Evolutionary conservation across 148 eudicot species (phyloP), one percentile per base, ranked within the genome.

Genomic region (Silene conica): DNA sequence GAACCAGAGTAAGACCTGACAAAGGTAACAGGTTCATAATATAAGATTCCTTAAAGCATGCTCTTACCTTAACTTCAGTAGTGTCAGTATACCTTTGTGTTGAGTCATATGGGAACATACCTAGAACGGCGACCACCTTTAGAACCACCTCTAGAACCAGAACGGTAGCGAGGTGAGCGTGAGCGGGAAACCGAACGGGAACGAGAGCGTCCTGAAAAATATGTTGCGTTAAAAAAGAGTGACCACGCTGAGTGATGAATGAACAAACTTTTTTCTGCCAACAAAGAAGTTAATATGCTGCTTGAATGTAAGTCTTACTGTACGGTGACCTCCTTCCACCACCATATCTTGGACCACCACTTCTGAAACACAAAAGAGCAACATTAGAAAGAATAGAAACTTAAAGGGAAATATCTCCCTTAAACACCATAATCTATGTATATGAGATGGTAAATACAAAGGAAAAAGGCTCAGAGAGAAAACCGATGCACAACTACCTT

Each of bases 131-230:
- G 86, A 46, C 84, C 87, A 31, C 87, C 84, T 78, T 80, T 82
- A 55, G 94, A 86, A 56, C 80, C 82, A 73, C 87, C 84, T 78
- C 82, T 82, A 55, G 94, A 86, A 56, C 80, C 82, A 74, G 83
- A 77, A 34, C 83, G 81, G 72, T 77, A 76, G 34, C 52, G 89
- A 0, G 94, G 90, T 5, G 93, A 82, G 22, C 74, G 86, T 9
- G 93, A 87, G 63, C 83, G 87, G 0, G 93, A 87, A 63, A 80
- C 71, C 63, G 90, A 89, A 12, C 82, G 87, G 21, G 94, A 89
- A n/a, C 86, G 85, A 81, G 90, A 85, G 41, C 82, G 84, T 21
- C 87, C 94, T 87, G 77, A 31, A 22, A 75, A 52, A 26, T 1
- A 71, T 22, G 6, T 11, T 43, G 10, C 19, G 38, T 69, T 50